Conservation (phyloP, 2,329 filamentous ascomycete genomes). For the Botrytis cinerea region DNA sequence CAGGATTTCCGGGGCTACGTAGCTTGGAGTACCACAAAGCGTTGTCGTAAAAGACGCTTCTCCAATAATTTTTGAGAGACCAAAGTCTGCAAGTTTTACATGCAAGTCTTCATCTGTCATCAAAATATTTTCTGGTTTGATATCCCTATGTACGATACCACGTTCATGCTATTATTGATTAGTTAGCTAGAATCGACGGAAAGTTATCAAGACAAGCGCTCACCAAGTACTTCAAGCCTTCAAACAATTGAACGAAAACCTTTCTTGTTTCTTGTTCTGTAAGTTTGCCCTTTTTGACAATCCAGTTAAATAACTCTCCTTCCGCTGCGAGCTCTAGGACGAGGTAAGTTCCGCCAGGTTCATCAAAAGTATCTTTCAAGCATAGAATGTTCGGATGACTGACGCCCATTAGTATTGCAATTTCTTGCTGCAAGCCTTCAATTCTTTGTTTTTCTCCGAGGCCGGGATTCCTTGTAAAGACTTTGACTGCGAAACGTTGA, state of each 20-base stretch:
- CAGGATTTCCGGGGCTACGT: conserved; percentile 94
- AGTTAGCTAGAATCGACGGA: conserved; percentile 32
- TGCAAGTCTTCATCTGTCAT: conserved; percentile 80
- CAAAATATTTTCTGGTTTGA: conserved; percentile 65
- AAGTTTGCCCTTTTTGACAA: conserved; percentile 87
- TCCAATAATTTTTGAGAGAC: conserved; percentile 95
- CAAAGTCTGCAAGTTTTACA: conserved; percentile 94
- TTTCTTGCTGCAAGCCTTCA: conserved; percentile 89
- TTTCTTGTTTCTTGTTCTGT: conserved; percentile 81
- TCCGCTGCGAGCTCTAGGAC: conserved; percentile 88
- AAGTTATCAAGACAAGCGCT: conserved; percentile 40
- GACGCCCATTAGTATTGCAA: conserved; percentile 95
- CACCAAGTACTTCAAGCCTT: conserved; percentile 93
- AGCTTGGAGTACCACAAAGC: conserved; percentile 92
- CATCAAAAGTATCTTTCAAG: conserved; percentile 92
- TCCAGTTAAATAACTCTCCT: conserved; percentile 94
- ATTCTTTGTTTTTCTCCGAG: conserved; percentile 80
- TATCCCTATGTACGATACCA: conserved; percentile 95
- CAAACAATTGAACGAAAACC: conserved; percentile 87
- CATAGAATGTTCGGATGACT: conserved; percentile 92
- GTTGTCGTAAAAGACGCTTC: conserved; percentile 98
- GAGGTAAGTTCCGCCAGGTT: conserved; percentile 85
- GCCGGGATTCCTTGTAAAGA: conserved; percentile 85
- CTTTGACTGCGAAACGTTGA: conserved; percentile 85
- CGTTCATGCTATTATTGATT: conserved; percentile 74